phyloP scores from a whole-genome alignment of 2,329 filamentous ascomycete species.

The Cordyceps tenuipes region DNA sequence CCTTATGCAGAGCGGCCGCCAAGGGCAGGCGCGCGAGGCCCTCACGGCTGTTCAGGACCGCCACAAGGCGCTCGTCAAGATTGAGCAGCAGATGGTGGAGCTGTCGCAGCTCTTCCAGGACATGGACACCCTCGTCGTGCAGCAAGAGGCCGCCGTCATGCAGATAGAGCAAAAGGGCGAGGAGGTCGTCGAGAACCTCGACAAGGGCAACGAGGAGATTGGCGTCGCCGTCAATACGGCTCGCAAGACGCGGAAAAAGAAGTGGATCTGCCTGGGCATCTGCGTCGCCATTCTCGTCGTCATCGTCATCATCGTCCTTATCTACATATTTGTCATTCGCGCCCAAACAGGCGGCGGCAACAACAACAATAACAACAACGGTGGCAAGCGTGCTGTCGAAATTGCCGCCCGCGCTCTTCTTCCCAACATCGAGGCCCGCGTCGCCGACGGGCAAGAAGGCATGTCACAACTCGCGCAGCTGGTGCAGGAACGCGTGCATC shows the following conservation, averaged over 20 bases:
- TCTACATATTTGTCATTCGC: constrained; percentile 36
- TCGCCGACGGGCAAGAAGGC: constrained; percentile 13
- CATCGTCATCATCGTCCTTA: constrained; percentile 42
- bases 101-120: constrained; percentile 83
- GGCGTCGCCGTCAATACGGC: constrained; percentile 75
- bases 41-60: constrained; percentile 73
- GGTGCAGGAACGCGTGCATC: constrained; percentile 17
- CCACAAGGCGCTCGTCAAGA: constrained; percentile 82
- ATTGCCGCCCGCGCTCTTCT: constrained; percentile 12
- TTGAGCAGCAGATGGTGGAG: constrained; percentile 83
- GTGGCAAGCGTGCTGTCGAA: constrained; percentile 21
- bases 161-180: constrained; percentile 83
- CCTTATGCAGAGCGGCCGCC: constrained; percentile 70
- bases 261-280: constrained; percentile 90
- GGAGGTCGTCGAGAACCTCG: constrained; percentile 75
- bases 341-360: constrained; percentile 20
- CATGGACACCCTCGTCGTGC: constrained; percentile 74
- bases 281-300: constrained; percentile 46
- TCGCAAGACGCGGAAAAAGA: constrained; percentile 75
- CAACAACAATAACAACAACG: constrained; percentile 23
- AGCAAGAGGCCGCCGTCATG: constrained; percentile 73
- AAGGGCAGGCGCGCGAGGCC: constrained; percentile 71
- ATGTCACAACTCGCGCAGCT: constrained; percentile 14
- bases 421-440: neutral
- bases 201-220: constrained; percentile 78